Evolutionary conservation across 2,329 filamentous ascomycete species (phyloP).

Genomic region (Penicillium hesseltinei): DNA sequence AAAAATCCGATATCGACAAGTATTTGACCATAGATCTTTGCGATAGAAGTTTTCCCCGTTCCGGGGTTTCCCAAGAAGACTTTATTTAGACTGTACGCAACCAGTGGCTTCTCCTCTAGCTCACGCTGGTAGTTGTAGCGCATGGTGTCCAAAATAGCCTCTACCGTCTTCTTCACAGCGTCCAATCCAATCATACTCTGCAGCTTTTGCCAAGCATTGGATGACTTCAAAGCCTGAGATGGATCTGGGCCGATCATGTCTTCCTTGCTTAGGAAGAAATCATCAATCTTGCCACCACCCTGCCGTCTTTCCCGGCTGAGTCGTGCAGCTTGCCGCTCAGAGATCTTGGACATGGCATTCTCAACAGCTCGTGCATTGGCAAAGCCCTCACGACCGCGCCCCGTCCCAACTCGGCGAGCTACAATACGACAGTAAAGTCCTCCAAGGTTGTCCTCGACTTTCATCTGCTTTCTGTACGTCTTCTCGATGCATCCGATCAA

Average conservation of each 20-base stretch:
- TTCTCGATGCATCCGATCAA: conserved; percentile 54
- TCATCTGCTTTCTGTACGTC: conserved; percentile 57
- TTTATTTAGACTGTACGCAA: conserved; percentile 64
- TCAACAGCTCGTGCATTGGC: conserved; percentile 70
- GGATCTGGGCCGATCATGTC: conserved; percentile 73
- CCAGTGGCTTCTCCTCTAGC: conserved; percentile 56
- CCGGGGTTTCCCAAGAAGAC: conserved; percentile 71
- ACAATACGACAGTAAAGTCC: conserved; percentile 67
- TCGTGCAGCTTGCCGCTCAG: conserved; percentile 58
- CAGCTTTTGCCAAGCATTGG: conserved; percentile 58
- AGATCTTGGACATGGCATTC: conserved; percentile 57
- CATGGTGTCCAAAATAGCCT: conserved; percentile 59
- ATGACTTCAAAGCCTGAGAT: conserved; percentile 50
- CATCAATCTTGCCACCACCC: conserved; percentile 48
- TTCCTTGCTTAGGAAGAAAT: conserved; percentile 60
- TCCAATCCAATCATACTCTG: conserved; percentile 58
- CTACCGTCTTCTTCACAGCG: conserved; percentile 62
- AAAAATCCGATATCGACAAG: conserved; percentile 66
- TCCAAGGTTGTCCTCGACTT: conserved; percentile 55
- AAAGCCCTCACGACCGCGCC: conserved; percentile 65
- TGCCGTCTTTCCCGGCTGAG: conserved; percentile 49
- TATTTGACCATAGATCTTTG: conserved; percentile 68
- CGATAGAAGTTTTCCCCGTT: conserved; percentile 74
- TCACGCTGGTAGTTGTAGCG: conserved; percentile 66
- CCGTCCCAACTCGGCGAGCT: conserved; percentile 59